Evolutionary conservation across 2,329 filamentous ascomycete genomes (phyloP).

Genomic region (Alternaria novae-zelandiae): DNA sequence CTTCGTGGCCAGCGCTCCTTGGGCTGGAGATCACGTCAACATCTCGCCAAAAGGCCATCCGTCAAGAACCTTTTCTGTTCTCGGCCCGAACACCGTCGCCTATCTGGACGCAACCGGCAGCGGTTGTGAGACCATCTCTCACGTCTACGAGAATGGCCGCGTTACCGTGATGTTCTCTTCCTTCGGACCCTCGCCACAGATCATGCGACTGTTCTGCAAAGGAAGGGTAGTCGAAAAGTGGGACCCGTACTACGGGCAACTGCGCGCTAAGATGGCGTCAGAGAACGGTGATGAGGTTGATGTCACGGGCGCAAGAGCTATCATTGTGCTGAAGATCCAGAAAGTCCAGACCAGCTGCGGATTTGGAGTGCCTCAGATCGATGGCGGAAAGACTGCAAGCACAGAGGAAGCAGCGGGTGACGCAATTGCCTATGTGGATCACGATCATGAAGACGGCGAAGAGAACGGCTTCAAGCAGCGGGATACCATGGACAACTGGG

Average conservation of each 20-base stretch:
- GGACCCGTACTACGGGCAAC: conserved; percentile 48
- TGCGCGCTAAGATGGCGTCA: conserved; percentile 52
- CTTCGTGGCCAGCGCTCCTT: conserved; percentile 75
- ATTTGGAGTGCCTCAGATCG: conserved; percentile 65
- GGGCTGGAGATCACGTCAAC: conserved; percentile 73
- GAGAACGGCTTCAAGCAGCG: conserved; percentile 47
- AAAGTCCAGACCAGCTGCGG: conserved; percentile 71
- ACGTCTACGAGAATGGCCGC: conserved; percentile 78
- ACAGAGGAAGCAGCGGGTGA: conserved; percentile 16
- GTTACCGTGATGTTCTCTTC: conserved; percentile 77
- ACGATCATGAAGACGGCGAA: conserved; percentile 19
- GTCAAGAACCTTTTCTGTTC: conserved; percentile 66
- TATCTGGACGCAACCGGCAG: conserved; percentile 79
- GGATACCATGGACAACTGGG: conserved; percentile 62
- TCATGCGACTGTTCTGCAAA: conserved; percentile 68
- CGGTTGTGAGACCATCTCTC: conserved; percentile 76
- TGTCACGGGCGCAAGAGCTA: conserved; percentile 53
- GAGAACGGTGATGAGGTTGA: conserved; percentile 35
- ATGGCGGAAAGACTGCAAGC: conserved; percentile 17
- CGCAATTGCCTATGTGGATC: conserved; percentile 29
- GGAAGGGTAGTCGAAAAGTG: conserved; percentile 67
- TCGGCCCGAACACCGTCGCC: conserved; percentile 64
- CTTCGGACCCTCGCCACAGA: conserved; percentile 65
- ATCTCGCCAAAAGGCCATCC: conserved; percentile 76
- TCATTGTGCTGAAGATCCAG: conserved; percentile 67